phyloP scores from a whole-genome alignment of 306 rosid genomes.

The Sesbania bispinosa region DNA sequence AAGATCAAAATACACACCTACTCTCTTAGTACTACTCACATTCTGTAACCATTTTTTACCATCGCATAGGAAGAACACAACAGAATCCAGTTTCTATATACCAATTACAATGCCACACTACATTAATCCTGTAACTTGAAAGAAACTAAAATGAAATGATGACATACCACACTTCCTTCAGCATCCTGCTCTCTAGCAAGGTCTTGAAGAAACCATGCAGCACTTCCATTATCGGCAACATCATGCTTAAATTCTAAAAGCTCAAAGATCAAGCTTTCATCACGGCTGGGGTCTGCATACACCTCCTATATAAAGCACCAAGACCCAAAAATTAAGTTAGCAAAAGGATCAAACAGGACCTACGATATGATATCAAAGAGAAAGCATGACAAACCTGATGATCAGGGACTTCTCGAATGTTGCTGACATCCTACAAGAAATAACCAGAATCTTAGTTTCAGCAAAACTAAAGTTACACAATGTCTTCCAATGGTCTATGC shows the following conservation, averaged over 20 bases:
- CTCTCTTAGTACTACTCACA: neutral
- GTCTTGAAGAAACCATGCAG: conserved; percentile 90
- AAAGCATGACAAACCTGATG: conserved; percentile 59
- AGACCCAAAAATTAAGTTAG: neutral
- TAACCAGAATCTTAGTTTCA: conserved; percentile 1
- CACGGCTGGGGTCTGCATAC: conserved; percentile 68
- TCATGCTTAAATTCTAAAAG: conserved; percentile 65
- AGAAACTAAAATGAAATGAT: neutral
- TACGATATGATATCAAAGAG: neutral
- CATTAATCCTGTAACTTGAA: neutral
- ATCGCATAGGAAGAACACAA: neutral
- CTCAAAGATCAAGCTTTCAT: conserved; percentile 86
- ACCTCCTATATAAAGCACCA: conserved; percentile 50
- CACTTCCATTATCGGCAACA: conserved; percentile 72
- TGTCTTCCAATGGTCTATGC: too few relatives aligned
- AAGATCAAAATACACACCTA: neutral
- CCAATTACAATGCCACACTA: neutral
- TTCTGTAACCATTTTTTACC: neutral
- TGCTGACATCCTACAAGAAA: conserved; percentile 64
- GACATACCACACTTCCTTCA: conserved; percentile 65
- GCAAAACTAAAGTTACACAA: neutral
- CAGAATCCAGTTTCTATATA: neutral
- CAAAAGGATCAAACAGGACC: neutral
- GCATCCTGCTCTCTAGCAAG: conserved; percentile 84
- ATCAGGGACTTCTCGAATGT: conserved; percentile 79